Evolutionary conservation across 805 yeast genomes (phyloP), one percentile per base, ranked within the genome.

Genomic region (Soucietia sequanensis): DNA sequence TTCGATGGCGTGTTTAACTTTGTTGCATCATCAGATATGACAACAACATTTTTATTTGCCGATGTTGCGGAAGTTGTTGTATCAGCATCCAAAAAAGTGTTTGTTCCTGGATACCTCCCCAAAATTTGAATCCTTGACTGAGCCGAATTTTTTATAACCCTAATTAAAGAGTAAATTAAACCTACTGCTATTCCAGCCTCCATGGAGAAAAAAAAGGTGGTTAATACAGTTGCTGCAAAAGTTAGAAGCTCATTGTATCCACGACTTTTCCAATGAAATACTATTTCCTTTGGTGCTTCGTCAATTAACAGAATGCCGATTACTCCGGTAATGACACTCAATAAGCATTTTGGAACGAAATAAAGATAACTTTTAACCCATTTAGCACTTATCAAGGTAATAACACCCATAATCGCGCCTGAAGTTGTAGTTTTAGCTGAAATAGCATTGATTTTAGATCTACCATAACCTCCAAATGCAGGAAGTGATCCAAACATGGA

Each of bases 381-480:
- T 27, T 66, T 65, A 0, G 84, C 76, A 4, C 87, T 80, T 12
- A 86, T 43, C 30, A 89, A 58, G 0, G 96, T 82, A 4, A 81
- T 67, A 2, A 76, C n/a, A 0, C 95, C 91, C 82, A 90, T 83
- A 8, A 85, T 75, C 4, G 80, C 78, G 0, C 95, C 95, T n/a
- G 93, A 76, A 54, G 82, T 66, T 8, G 90, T 90, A 0, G 96
- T 85, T 44, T 77, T 78, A 0, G 95, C 98, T 10, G 89, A 79
- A 33, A 88, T 65, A 1, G 90, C 84, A 62, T 91, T 91, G 39
- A 91, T 81, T 50, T 85, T 89, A 12, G 95, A 84, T 50, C 98
- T 74, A 2, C 96, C 98, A 53, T 90, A 91, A 0, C 98, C 98
- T 7, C 98, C 99, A 69, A 90, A 90, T 0, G 95, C 78, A 0